phyloP scores from a whole-genome alignment of 176 grass and related monocot genomes.

The Zoysia pacifica region DNA sequence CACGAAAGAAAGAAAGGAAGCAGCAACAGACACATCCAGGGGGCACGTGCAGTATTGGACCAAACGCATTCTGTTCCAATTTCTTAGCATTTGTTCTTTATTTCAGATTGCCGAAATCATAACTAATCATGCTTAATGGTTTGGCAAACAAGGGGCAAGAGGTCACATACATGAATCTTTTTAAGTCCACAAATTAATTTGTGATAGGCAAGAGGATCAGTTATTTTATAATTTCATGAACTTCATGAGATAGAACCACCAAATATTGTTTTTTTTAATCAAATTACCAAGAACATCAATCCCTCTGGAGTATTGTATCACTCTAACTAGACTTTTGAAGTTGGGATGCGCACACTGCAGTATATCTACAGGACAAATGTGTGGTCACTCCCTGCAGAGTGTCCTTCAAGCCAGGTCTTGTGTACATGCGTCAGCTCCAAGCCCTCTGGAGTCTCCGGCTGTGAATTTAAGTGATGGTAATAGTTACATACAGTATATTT shows the following conservation, averaged over 20 bases:
- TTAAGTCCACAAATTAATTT: background rate
- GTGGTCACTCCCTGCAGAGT: slow-evolving; percentile 35
- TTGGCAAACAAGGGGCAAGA: background rate
- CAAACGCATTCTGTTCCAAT: background rate
- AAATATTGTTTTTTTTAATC: slow-evolving; percentile 2
- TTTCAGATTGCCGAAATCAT: background rate
- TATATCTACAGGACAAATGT: slow-evolving; percentile 35
- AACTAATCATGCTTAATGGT: background rate
- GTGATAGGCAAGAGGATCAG: background rate
- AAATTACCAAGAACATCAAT: background rate
- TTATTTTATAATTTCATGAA: background rate
- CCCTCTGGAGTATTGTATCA: background rate
- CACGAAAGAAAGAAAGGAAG: background rate
- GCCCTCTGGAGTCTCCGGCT: slow-evolving; percentile 50
- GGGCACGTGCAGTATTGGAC: background rate
- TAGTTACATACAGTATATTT: background rate
- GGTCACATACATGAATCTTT: background rate
- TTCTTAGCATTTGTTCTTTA: too few relatives aligned
- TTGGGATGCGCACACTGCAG: background rate
- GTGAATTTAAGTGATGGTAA: slow-evolving; percentile 25
- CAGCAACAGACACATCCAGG: background rate
- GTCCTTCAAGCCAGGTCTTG: slow-evolving; percentile 78
- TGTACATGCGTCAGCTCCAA: slow-evolving; percentile 56
- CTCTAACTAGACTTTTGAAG: slow-evolving; percentile 13
- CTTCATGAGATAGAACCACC: slow-evolving; percentile 2